Percentiles rank a stretch among this genome's conserved stretches.
Evolutionary conservation across 1,284 basidiomycete species (phyloP).

Genomic region (Ustilago sp.): DNA sequence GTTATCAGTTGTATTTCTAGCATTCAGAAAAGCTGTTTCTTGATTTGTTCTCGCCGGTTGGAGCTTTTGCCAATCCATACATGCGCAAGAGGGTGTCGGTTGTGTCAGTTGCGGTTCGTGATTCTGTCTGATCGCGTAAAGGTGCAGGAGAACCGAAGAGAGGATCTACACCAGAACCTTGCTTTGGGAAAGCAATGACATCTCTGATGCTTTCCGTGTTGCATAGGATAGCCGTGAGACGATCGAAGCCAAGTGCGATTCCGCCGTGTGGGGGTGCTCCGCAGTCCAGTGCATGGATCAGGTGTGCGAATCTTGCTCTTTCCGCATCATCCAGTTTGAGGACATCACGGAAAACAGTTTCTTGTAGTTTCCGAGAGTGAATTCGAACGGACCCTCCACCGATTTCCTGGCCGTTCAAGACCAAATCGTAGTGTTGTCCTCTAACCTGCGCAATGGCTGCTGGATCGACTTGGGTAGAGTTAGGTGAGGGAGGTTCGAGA

Average conservation of each 20-base stretch:
- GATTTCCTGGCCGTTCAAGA: slow-evolving; percentile 93
- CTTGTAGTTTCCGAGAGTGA: slow-evolving; percentile 87
- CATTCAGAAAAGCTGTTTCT: background rate
- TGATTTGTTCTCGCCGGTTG: background rate
- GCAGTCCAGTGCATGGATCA: slow-evolving; percentile 84
- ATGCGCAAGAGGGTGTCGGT: slow-evolving; percentile 4
- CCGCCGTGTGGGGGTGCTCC: slow-evolving; percentile 97
- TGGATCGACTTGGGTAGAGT: slow-evolving; percentile 1
- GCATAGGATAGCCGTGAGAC: slow-evolving; percentile 89
- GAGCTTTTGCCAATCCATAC: slow-evolving; percentile 26
- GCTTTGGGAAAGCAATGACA: slow-evolving; percentile 96
- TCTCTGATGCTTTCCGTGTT: slow-evolving; percentile 86
- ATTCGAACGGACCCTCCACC: slow-evolving; percentile 93
- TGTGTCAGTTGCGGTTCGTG: background rate
- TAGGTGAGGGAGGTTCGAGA: slow-evolving; percentile 73
- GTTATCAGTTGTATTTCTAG: slow-evolving; percentile 20
- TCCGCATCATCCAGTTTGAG: slow-evolving; percentile 81
- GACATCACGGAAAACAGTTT: slow-evolving; percentile 81
- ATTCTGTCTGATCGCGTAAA: slow-evolving; percentile 10
- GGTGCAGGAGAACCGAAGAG: slow-evolving; percentile 87
- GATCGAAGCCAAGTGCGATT: slow-evolving; percentile 86
- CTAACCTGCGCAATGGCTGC: slow-evolving; percentile 72
- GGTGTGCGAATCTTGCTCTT: slow-evolving; percentile 81
- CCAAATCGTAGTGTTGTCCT: slow-evolving; percentile 96
- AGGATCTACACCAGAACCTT: slow-evolving; percentile 82